Conservation (phyloP, 2,329 filamentous ascomycete species). For the Aspergillus sp. region DNA sequence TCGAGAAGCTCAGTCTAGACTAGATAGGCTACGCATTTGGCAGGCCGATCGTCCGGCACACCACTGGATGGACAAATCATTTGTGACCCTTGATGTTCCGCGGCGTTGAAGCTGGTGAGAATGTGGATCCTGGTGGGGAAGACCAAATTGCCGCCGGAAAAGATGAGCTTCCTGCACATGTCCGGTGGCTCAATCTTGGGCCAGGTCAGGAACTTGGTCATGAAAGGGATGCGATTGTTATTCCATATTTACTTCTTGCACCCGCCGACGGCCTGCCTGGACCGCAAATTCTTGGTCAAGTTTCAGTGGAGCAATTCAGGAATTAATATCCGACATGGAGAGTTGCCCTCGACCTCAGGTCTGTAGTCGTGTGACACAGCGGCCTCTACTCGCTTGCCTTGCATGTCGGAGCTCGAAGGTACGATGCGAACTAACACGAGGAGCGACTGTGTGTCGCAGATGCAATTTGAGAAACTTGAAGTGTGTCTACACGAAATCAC, state of each 20-base stretch:
- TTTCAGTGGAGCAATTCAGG: neutral
- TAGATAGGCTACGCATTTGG: too few species aligned
- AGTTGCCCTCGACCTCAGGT: neutral
- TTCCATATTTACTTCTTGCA: neutral
- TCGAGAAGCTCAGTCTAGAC: too few species aligned
- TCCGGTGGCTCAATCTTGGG: too few species aligned
- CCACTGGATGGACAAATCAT: too few species aligned
- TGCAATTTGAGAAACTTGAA: neutral
- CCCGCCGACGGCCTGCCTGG: neutral
- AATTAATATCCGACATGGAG: neutral
- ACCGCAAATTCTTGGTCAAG: neutral
- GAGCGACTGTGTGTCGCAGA: neutral
- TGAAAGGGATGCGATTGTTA: too few species aligned
- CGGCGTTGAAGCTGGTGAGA: too few species aligned
- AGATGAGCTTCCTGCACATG: too few species aligned
- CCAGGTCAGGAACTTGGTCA: too few species aligned
- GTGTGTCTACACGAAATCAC: neutral
- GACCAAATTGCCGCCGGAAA: too few species aligned
- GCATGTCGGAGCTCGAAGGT: neutral
- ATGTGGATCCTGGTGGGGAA: too few species aligned
- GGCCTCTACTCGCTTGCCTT: neutral
- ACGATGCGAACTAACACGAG: neutral
- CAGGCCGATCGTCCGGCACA: too few species aligned
- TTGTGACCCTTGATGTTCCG: too few species aligned
- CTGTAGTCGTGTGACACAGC: neutral